These are phyloP conservation scores for Pseudocercospora fijiensis DNA, from an alignment of 2,329 filamentous ascomycete species.

Conservation along the genomic window DNA sequence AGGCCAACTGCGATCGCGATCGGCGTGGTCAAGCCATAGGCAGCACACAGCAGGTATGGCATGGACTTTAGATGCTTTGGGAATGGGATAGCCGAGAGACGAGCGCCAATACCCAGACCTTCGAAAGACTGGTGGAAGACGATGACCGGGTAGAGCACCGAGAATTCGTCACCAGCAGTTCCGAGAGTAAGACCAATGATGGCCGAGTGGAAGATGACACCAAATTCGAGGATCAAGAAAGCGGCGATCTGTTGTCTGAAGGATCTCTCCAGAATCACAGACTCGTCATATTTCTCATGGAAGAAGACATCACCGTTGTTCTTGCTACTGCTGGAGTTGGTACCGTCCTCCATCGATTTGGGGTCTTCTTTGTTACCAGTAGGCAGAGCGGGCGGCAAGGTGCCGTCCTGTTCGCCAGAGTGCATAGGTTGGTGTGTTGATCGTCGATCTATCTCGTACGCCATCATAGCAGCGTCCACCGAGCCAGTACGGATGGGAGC, in stretches of 20 bases:
- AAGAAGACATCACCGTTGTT: constrained; percentile 18
- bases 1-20: constrained; percentile 81
- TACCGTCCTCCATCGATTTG: constrained; percentile 17
- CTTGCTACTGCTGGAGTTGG: constrained; percentile 8
- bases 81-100: constrained; percentile 76
- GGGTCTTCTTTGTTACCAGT: constrained; percentile 7
- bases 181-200: constrained; percentile 65
- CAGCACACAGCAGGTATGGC: constrained; percentile 69
- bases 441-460: constrained; percentile 21
- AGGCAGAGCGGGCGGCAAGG: neutral
- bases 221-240: constrained; percentile 92
- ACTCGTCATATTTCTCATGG: constrained; percentile 25
- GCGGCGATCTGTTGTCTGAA: constrained; percentile 79
- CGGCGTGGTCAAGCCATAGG: constrained; percentile 78
- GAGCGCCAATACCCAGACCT: constrained; percentile 82
- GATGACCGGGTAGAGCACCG: constrained; percentile 61
- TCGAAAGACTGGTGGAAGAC: constrained; percentile 94
- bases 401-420: constrained; percentile 43
- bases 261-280: constrained; percentile 27
- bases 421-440: constrained; percentile 44
- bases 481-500: constrained; percentile 18
- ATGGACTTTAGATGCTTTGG: constrained; percentile 68
- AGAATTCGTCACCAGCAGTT: constrained; percentile 59
- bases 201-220: constrained; percentile 61
- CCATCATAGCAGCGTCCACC: constrained; percentile 30